phyloP scores from a whole-genome alignment of 768 basidiomycete species.

The Calocybe cyanea region DNA sequence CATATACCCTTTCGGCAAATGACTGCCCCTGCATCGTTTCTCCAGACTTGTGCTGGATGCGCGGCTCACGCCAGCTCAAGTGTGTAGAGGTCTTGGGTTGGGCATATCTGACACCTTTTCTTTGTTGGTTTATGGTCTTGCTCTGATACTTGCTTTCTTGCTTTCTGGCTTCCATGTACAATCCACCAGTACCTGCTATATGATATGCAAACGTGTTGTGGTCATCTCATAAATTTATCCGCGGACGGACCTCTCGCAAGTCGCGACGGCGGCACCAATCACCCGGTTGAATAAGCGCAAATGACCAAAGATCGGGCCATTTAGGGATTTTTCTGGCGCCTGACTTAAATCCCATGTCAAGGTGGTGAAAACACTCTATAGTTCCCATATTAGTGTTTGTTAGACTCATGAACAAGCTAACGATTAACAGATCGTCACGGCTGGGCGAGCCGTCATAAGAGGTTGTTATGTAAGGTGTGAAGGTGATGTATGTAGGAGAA shows the following conservation, averaged over 20 bases:
- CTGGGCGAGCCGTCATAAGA: constrained; percentile 1
- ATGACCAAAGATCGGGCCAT: neutral
- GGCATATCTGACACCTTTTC: constrained; percentile 7
- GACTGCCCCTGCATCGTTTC: constrained; percentile 40
- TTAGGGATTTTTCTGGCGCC: neutral
- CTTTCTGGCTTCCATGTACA: no score
- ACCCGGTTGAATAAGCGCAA: no score
- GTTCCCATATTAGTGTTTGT: constrained; percentile 7
- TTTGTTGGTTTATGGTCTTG: neutral
- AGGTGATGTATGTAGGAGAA: constrained; percentile 10
- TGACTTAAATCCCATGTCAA: constrained; percentile 2
- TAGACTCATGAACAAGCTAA: neutral
- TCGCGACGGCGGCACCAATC: no score
- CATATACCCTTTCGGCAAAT: neutral
- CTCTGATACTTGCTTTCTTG: no score
- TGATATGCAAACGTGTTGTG: no score
- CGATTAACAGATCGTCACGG: neutral
- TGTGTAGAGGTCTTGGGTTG: constrained; percentile 59
- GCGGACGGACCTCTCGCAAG: neutral
- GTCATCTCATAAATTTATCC: no score
- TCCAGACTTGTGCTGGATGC: constrained; percentile 57
- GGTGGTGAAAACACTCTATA: constrained; percentile 2
- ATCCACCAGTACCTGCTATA: no score
- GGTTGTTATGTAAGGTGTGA: constrained; percentile 1
- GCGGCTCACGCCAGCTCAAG: constrained; percentile 40